Evolutionary conservation across 768 basidiomycete species (phyloP), one percentile per base, ranked within the genome.

Genomic region (Rhizopogon roseolus): DNA sequence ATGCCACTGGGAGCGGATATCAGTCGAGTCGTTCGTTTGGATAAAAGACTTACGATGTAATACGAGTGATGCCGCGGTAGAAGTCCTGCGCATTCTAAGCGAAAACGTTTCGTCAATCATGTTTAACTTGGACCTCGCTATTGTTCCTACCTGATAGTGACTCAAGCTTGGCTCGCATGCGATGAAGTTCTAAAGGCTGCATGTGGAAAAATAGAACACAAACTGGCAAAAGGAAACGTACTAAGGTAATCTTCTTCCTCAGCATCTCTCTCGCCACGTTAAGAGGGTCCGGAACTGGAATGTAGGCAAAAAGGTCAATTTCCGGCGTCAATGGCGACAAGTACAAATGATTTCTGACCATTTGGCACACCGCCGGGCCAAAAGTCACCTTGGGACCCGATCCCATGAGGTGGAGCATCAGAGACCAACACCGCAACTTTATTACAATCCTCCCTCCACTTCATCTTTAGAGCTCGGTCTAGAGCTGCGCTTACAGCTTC

Each of bases 401-500:
- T 73, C 14, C 78, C 79, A 62, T 81, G 79, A 5, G 77, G 76
- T 17, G 79, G 79, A 5, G 79, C 76, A 63, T 81, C 79, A 5
- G 79, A 76, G 45, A 80, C 71, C 42, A 79, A 60, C 5, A 80
- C 71, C 34, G 72, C 66, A 70, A 80, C 75, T 68, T 74, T 80
- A 28, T 68, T 66, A 7, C 76, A 75, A 14, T 68, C 60, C 43
- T 64, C 63, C 42, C 79, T 65, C 79, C 79, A 81, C 53, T 67
- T 62, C 59, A 79, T 64, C 28, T 65, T 64, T 36, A 76, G 57
- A 9, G 70, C 71, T 45, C 74, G 78, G 11, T 70, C 68, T 63
- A 81, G 68, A 41, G 72, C 79, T 6, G 77, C 76, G 2, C 76
- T 77, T 34, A 78, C 74, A 13, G 78, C 79, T 60, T 81, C 79